Evolutionary conservation across 1,139 yeast genomes (phyloP).

Genomic region (Diutina mesorugosa): DNA sequence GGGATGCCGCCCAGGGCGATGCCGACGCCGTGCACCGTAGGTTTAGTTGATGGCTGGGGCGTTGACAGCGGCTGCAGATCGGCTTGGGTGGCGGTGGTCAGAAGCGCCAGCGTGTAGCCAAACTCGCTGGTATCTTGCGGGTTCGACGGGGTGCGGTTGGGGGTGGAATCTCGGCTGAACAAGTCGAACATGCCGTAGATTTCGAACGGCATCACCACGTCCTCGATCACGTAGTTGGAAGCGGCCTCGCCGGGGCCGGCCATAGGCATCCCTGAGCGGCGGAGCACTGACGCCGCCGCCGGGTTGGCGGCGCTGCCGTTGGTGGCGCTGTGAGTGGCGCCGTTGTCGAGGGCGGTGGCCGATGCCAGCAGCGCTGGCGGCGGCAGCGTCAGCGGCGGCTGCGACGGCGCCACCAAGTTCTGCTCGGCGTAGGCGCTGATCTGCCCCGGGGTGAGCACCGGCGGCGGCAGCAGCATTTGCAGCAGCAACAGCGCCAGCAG

Average conservation of each 20-base stretch:
- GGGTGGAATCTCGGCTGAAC: background rate
- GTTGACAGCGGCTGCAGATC: background rate
- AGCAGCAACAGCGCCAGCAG: background rate
- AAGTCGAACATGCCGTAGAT: conserved; percentile 12
- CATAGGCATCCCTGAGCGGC: background rate
- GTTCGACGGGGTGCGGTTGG: background rate
- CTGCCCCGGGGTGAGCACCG: background rate
- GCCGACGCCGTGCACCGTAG: background rate
- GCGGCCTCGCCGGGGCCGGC: conserved; percentile 8
- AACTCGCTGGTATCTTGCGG: background rate
- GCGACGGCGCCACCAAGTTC: background rate
- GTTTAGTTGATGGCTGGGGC: background rate
- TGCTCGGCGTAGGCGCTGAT: background rate
- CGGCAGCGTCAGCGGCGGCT: background rate
- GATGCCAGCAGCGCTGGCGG: background rate
- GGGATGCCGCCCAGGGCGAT: background rate
- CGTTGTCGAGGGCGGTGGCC: background rate
- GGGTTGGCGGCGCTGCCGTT: background rate
- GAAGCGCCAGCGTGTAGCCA: background rate
- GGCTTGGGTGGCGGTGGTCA: background rate
- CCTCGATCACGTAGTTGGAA: conserved; percentile 21
- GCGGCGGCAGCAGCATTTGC: background rate
- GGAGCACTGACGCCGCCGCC: background rate
- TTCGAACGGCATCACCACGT: conserved; percentile 20
- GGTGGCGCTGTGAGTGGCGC: background rate